Evolutionary conservation across 495 filamentous ascomycete species (phyloP).

Genomic region (Penicillium lividum): DNA sequence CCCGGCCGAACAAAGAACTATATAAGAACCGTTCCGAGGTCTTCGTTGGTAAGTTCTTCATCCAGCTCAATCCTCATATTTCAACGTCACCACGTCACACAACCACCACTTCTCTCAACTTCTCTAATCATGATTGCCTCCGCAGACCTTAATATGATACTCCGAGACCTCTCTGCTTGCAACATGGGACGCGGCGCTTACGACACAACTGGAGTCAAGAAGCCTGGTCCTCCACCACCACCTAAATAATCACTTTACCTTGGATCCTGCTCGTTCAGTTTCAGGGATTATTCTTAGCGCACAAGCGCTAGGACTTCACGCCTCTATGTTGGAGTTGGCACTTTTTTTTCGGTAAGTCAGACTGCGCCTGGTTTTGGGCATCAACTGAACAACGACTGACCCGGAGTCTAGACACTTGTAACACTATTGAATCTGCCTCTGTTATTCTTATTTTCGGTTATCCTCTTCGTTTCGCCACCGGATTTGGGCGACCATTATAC

Average conservation of each 20-base stretch:
- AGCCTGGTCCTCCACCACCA: conserved; percentile 53
- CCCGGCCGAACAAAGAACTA: conserved; percentile 20
- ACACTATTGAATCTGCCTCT: conserved; percentile 35
- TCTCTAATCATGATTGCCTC: conserved; percentile 36
- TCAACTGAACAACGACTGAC: conserved; percentile 24
- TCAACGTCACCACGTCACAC: conserved; percentile 2
- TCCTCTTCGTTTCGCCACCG: conserved; percentile 23
- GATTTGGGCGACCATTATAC: conserved; percentile 34
- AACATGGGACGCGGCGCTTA: conserved; percentile 64
- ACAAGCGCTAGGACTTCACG: conserved; percentile 15
- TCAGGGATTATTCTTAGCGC: conserved; percentile 14
- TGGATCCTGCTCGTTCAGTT: conserved; percentile 13
- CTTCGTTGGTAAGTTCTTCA: conserved; percentile 28
- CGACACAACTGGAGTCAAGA: conserved; percentile 60
- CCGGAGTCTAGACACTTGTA: conserved; percentile 35
- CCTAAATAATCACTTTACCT: conserved; percentile 34
- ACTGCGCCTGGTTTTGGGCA: conserved; percentile 21
- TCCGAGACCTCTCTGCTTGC: conserved; percentile 45
- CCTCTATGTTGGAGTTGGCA: conserved; percentile 27
- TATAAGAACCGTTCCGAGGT: conserved; percentile 31
- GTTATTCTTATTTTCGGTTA: conserved; percentile 21
- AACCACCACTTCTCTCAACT: background rate
- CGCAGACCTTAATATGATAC: conserved; percentile 52
- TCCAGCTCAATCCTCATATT: conserved; percentile 23
- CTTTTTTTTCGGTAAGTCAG: conserved; percentile 35